A percentile compares a stretch with the other conserved stretches of the same genome.
phyloP scores from a whole-genome alignment of 2,329 filamentous ascomycete species.

The Xylariomycetidae sp. region DNA sequence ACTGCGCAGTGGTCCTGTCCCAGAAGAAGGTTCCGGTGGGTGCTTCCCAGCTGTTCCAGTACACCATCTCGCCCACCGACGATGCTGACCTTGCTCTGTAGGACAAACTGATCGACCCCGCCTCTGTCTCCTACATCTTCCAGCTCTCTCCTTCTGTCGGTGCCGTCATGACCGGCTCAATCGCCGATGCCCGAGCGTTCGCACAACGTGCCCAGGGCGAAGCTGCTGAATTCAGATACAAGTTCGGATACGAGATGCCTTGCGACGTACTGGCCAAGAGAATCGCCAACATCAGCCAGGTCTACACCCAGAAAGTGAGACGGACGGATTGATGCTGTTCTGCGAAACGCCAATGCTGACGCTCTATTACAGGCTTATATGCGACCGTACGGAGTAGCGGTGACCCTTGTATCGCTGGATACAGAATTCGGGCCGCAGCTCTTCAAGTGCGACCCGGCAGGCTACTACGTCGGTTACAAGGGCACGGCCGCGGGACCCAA shows the following conservation, averaged over 20 bases:
- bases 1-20: slow-evolving; percentile 93
- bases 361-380: slow-evolving; percentile 69
- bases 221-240: slow-evolving; percentile 97
- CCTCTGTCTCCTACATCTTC: slow-evolving; percentile 97
- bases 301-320: slow-evolving; percentile 90
- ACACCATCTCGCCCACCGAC: too few relatives aligned
- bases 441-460: slow-evolving; percentile 97
- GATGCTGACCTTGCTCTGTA: slow-evolving; percentile 38
- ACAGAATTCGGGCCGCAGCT: slow-evolving; percentile 88
- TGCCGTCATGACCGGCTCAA: slow-evolving; percentile 97
- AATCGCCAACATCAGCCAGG: slow-evolving; percentile 97
- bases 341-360: slow-evolving; percentile 12
- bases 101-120: slow-evolving; percentile 98
- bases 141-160: slow-evolving; percentile 92
- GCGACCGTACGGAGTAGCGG: slow-evolving; percentile 93
- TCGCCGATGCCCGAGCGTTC: slow-evolving; percentile 91
- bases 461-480: slow-evolving; percentile 98
- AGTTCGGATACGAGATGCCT: slow-evolving; percentile 99
- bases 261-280: slow-evolving; percentile 95
- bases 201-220: slow-evolving; percentile 90
- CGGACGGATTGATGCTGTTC: slow-evolving; percentile 1
- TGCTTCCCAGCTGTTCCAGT: slow-evolving; percentile 22
- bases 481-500: slow-evolving; percentile 95
- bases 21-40: slow-evolving; percentile 99
- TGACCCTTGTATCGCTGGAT: slow-evolving; percentile 90